A percentile compares a stretch with the other conserved stretches of the same genome.
Conservation (phyloP, 2,329 filamentous ascomycete genomes). For the Exophiala lecanii-corni region DNA sequence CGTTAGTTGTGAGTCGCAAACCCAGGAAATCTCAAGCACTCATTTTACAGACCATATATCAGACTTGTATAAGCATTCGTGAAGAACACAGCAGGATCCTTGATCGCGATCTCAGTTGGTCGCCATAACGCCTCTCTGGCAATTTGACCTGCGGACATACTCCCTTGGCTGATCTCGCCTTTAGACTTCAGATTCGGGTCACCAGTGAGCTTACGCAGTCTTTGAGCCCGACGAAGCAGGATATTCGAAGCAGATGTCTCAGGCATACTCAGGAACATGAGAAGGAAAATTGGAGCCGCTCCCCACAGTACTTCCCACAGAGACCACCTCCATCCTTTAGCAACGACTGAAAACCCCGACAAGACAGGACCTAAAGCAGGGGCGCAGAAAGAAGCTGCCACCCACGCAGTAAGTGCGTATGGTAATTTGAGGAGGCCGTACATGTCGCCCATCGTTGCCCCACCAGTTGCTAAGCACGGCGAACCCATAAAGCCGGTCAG, state of each 20-base stretch:
- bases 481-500: slow-evolving; percentile 63
- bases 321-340: slow-evolving; percentile 59
- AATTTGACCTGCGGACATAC: slow-evolving; percentile 44
- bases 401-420: slow-evolving; percentile 58
- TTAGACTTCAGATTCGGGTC: slow-evolving; percentile 54
- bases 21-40: too few relatives aligned
- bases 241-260: slow-evolving; percentile 60
- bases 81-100: slow-evolving; percentile 59
- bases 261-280: slow-evolving; percentile 60
- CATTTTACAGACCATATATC: too few relatives aligned
- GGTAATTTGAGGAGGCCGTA: slow-evolving; percentile 54
- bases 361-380: slow-evolving; percentile 42
- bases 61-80: slow-evolving; percentile 59
- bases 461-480: slow-evolving; percentile 58
- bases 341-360: slow-evolving; percentile 56
- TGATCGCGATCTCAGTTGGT: slow-evolving; percentile 54
- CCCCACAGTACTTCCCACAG: slow-evolving; percentile 58
- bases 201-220: slow-evolving; percentile 59
- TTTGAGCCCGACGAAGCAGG: slow-evolving; percentile 55
- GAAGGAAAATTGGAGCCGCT: slow-evolving; percentile 53
- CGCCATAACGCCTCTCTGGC: slow-evolving; percentile 56
- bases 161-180: slow-evolving; percentile 60
- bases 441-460: slow-evolving; percentile 43
- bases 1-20: too few relatives aligned
- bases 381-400: slow-evolving; percentile 36